Percentiles rank a stretch among this genome's conserved stretches.
Conservation (phyloP, 2,329 filamentous ascomycete genomes). For the Apiospora pterosperma region DNA sequence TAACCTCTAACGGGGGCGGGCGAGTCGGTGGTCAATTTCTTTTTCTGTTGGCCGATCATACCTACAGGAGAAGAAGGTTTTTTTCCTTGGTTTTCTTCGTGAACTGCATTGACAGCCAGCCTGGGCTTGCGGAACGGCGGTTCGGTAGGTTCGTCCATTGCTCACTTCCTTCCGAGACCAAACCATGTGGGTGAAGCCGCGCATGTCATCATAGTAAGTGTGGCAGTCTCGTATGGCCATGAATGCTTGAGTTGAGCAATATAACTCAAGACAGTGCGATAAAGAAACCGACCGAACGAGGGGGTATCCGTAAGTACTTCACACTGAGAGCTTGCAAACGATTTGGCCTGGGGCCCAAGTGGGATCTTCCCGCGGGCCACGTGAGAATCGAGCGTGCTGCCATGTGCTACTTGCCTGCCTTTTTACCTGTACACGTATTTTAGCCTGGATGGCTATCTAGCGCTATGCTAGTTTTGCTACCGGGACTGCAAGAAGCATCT, state of each 20-base stretch:
- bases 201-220: neutral
- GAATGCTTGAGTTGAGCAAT: neutral
- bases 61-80: neutral
- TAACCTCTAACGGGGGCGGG: neutral
- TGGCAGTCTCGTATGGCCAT: neutral
- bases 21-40: neutral
- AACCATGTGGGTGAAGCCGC: neutral
- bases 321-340: neutral
- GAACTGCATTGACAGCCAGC: neutral
- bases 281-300: neutral
- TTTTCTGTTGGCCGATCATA: neutral
- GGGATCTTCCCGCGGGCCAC: conserved; percentile 4
- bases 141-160: neutral
- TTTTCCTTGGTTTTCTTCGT: neutral
- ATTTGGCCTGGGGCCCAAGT: neutral
- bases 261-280: neutral
- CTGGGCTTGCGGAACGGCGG: neutral
- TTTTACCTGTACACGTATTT: too few species aligned
- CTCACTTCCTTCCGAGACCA: neutral
- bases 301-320: too few species aligned
- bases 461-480: conserved; percentile 2
- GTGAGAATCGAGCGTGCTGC: conserved; percentile 2
- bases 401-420: neutral
- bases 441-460: neutral
- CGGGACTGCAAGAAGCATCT: conserved; percentile 1